phyloP scores from a whole-genome alignment of 495 filamentous ascomycete species.

The Penicillium coffeae region DNA sequence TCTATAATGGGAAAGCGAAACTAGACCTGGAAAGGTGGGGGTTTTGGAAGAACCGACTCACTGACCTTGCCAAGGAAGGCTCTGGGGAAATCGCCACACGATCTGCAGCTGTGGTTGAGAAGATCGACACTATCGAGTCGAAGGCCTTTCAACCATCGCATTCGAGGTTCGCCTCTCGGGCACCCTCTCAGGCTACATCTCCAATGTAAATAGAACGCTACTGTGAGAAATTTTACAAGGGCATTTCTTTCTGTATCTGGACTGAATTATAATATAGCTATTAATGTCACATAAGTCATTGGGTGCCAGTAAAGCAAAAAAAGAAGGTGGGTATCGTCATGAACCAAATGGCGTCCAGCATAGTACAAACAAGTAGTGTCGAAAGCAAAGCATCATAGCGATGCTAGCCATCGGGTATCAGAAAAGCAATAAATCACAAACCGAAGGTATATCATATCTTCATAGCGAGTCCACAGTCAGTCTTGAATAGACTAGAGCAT shows the following conservation, averaged over 20 bases:
- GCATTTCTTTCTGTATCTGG: not conserved
- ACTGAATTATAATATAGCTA: not conserved
- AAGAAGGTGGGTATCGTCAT: slow-evolving; percentile 41
- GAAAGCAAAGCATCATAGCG: slow-evolving; percentile 5
- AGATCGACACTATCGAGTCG: not conserved
- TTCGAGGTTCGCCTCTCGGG: not conserved
- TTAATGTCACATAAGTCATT: not conserved
- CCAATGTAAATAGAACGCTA: no score
- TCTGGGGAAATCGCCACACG: not conserved
- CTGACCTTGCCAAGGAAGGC: not conserved
- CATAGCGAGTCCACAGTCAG: not conserved
- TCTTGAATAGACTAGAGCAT: not conserved
- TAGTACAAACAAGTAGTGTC: no score
- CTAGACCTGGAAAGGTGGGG: not conserved
- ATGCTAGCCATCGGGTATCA: not conserved
- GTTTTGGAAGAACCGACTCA: not conserved
- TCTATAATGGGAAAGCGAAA: not conserved
- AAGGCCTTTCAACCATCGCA: not conserved
- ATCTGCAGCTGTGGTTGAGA: not conserved
- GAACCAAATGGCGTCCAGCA: slow-evolving; percentile 17
- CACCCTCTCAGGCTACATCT: no score
- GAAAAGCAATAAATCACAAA: slow-evolving; percentile 17
- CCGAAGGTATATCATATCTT: slow-evolving; percentile 16
- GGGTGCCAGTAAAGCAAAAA: slow-evolving; percentile 3
- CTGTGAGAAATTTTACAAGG: no score